Percentiles rank a stretch among this genome's conserved stretches.
Evolutionary conservation across 176 grass and related monocot species (phyloP).

Genomic region (Musa schizocarpa): DNA sequence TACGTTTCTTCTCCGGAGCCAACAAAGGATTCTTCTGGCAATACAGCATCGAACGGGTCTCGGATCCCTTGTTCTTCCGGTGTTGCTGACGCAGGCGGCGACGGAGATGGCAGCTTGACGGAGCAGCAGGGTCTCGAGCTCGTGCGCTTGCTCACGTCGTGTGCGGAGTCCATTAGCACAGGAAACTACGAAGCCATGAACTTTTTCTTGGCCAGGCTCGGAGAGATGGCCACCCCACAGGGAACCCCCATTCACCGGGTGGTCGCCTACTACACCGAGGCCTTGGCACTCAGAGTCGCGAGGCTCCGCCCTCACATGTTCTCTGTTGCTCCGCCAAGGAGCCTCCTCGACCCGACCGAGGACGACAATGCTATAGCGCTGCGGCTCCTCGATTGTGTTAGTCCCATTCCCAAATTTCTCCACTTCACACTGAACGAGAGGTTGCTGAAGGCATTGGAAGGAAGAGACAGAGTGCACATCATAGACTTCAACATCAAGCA

Average conservation of each 20-base stretch:
- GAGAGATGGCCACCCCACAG: conserved; percentile 44
- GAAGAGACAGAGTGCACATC: conserved; percentile 87
- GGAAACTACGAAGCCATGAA: conserved; percentile 56
- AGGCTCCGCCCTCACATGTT: conserved; percentile 63
- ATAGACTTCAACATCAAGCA: conserved; percentile 98
- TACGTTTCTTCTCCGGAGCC: conserved; percentile 28
- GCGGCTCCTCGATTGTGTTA: conserved; percentile 57
- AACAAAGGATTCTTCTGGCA: conserved; percentile 5
- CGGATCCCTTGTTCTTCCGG: background rate
- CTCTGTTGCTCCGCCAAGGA: conserved; percentile 47
- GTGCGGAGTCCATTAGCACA: conserved; percentile 51
- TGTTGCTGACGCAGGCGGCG: background rate
- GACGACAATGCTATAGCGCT: conserved; percentile 60
- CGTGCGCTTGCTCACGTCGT: conserved; percentile 49
- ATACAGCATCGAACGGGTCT: background rate
- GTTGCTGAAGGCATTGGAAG: conserved; percentile 62
- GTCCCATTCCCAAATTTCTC: conserved; percentile 70
- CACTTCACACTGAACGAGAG: conserved; percentile 88
- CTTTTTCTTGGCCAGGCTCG: conserved; percentile 69
- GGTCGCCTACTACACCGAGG: conserved; percentile 77
- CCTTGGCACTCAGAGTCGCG: conserved; percentile 47
- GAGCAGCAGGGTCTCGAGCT: conserved; percentile 33
- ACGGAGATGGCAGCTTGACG: conserved; percentile 10
- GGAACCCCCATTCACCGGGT: conserved; percentile 76
- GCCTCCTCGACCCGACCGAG: conserved; percentile 37